These are phyloP conservation scores for Trichoderma gamsii DNA, from an alignment of 495 filamentous ascomycete species.

Conservation along the genomic window DNA sequence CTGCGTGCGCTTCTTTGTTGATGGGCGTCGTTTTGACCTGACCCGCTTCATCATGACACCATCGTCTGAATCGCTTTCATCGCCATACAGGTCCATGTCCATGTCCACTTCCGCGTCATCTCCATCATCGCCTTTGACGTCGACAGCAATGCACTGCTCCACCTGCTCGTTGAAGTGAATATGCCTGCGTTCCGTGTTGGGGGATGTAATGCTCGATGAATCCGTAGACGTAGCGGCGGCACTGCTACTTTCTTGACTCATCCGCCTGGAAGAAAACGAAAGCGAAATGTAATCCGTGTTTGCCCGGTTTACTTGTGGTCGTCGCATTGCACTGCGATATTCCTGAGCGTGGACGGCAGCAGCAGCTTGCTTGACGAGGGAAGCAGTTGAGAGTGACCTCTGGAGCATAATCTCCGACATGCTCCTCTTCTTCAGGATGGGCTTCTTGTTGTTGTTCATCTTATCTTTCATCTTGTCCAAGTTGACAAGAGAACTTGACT, in stretches of 20 bases:
- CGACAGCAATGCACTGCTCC: slow-evolving; percentile 90
- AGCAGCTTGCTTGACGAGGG: slow-evolving; percentile 86
- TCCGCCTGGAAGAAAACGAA: slow-evolving; percentile 49
- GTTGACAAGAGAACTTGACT: slow-evolving; percentile 71
- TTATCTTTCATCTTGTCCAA: neutral
- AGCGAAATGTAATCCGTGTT: slow-evolving; percentile 62
- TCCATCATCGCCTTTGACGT: slow-evolving; percentile 66
- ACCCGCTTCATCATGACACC: slow-evolving; percentile 78
- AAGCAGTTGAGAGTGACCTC: slow-evolving; percentile 81
- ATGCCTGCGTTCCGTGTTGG: slow-evolving; percentile 64
- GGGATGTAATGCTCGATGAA: slow-evolving; percentile 61
- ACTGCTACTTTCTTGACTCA: slow-evolving; percentile 52
- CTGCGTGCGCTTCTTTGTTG: slow-evolving; percentile 38
- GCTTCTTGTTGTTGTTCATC: slow-evolving; percentile 55
- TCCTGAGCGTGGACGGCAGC: slow-evolving; percentile 89
- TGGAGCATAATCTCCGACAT: slow-evolving; percentile 95
- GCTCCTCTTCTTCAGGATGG: slow-evolving; percentile 92
- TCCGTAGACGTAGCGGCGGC: slow-evolving; percentile 47
- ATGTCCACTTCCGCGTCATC: slow-evolving; percentile 62
- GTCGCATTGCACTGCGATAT: slow-evolving; percentile 37
- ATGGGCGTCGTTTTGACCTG: slow-evolving; percentile 21
- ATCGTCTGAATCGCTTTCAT: slow-evolving; percentile 65
- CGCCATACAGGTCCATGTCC: slow-evolving; percentile 39
- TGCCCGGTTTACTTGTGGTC: slow-evolving; percentile 46
- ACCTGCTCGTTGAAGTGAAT: slow-evolving; percentile 97